Base-by-base conservation (phyloP, 352 stramenopile species). In the Globisporangium parvum region DNA sequence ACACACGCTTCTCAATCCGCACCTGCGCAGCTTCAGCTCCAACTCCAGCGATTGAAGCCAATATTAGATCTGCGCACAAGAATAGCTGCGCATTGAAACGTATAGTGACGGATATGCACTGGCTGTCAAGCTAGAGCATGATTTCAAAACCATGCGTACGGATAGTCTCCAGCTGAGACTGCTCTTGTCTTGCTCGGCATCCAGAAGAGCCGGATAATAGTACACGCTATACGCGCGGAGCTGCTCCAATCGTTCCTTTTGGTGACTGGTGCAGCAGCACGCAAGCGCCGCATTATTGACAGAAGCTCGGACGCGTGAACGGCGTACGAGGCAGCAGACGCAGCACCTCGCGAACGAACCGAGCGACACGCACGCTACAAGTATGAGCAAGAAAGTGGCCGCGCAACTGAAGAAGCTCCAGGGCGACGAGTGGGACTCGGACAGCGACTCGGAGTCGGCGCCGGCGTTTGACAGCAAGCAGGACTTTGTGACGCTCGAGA, bases 391-490 rank as follows among this genome's bases (percentile, higher is more conserved):
- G 69, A 85, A 86, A 63, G 77, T 91, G 42, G 73, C 77, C 8
- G 75, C 70, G 62, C 78, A 93, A 66, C 60, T 93, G 51, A 75
- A 87, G 65, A 89, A 91, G 73, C 73, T 91, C 17, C 75, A 88
- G 57, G 80, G 81, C 20, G 79, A 77, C 57, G 84, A 93, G 59
- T 93, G 84, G 84, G 78, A 93, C 72, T 93, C 84, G 58, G 84
- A 91, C 68, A 90, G 76, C 57, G 82, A 89, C 47, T 59, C 47
- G 52, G 83, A 92, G 66, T 63, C 57, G 55, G 23, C 51, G 18
- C 62, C 57, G 14, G 39, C 56, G 10, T 86, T 88, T 60, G 76
- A 83, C 51, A 58, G 54, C 53, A 72, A 70, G 35, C 67, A 60
- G 52, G 73, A 85, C 58, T 75, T 89, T 31, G 77, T 89, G 45